These are phyloP conservation scores for Mycotypha africana DNA, from an alignment of 371 early-diverging fungal genomes.

Conservation along the genomic window DNA sequence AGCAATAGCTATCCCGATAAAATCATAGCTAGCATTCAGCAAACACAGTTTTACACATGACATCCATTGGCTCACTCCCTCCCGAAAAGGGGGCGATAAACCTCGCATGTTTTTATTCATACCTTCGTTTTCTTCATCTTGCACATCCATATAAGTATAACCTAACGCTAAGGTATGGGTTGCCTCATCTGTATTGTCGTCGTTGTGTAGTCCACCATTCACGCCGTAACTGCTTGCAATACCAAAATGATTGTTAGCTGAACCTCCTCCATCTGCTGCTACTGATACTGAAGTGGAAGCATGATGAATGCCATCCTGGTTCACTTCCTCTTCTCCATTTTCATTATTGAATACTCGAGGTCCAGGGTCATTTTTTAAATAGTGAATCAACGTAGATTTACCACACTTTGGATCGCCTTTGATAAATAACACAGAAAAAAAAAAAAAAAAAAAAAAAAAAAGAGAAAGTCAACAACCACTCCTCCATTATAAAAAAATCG, in stretches of 20 bases:
- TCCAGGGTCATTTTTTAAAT: conserved; percentile 61
- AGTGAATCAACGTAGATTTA: conserved; percentile 68
- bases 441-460: neutral
- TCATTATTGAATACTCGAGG: conserved; percentile 36
- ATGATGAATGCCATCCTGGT: no score
- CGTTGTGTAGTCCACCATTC: conserved; percentile 40
- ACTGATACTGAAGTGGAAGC: conserved; percentile 6
- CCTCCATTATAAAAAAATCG: no score
- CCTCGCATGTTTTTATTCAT: conserved; percentile 5
- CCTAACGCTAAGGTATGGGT: conserved; percentile 78
- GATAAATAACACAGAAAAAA: neutral
- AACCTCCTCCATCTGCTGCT: no score
- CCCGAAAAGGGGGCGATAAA: no score
- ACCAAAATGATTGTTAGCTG: conserved; percentile 33
- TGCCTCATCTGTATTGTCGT: conserved; percentile 54
- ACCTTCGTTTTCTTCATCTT: conserved; percentile 83
- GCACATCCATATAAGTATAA: conserved; percentile 79
- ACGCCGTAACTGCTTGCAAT: conserved; percentile 29
- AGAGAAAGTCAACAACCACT: neutral
- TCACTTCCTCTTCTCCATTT: conserved; percentile 36
- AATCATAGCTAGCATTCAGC: no score
- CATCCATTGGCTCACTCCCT: no score
- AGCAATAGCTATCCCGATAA: conserved; percentile 75
- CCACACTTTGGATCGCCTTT: conserved; percentile 70
- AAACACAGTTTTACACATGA: no score